phyloP scores from a whole-genome alignment of 2,329 filamentous ascomycete genomes.

The Cyphellophora europaea region DNA sequence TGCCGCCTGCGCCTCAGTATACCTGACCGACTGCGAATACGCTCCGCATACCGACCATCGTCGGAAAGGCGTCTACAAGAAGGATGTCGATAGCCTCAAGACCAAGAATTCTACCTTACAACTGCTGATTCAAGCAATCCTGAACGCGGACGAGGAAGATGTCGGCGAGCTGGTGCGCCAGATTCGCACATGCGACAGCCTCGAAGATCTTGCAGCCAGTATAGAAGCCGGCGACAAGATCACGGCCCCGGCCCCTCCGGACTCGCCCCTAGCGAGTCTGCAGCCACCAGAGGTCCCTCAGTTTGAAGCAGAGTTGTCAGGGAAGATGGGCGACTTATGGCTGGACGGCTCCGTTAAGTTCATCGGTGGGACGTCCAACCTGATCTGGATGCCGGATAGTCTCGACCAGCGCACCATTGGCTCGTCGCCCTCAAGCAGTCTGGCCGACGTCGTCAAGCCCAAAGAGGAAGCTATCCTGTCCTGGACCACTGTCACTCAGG shows the following conservation, averaged over 20 bases:
- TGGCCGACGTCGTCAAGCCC: slow-evolving; percentile 36
- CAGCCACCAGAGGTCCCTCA: slow-evolving; percentile 21
- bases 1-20: slow-evolving; percentile 91
- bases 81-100: slow-evolving; percentile 82
- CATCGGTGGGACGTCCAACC: slow-evolving; percentile 86
- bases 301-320: slow-evolving; percentile 72
- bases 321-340: slow-evolving; percentile 86
- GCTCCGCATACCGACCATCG: slow-evolving; percentile 94
- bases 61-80: slow-evolving; percentile 92
- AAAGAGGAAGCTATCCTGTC: slow-evolving; percentile 64
- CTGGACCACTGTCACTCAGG: slow-evolving; percentile 80
- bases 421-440: slow-evolving; percentile 1
- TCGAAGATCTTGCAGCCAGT: slow-evolving; percentile 54
- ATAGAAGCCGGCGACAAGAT: slow-evolving; percentile 46
- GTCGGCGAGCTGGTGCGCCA: slow-evolving; percentile 71
- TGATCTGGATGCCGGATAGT: slow-evolving; percentile 64
- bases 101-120: slow-evolving; percentile 80
- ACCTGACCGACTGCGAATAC: slow-evolving; percentile 70
- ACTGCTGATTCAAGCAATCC: slow-evolving; percentile 82
- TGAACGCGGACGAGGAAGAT: slow-evolving; percentile 84
- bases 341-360: slow-evolving; percentile 82
- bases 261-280: slow-evolving; percentile 28
- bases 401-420: slow-evolving; percentile 22
- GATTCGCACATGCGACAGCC: slow-evolving; percentile 76
- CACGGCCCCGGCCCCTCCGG: slow-evolving; percentile 26